phyloP scores from a whole-genome alignment of 768 basidiomycete genomes.

The Leccinum truebloodii region DNA sequence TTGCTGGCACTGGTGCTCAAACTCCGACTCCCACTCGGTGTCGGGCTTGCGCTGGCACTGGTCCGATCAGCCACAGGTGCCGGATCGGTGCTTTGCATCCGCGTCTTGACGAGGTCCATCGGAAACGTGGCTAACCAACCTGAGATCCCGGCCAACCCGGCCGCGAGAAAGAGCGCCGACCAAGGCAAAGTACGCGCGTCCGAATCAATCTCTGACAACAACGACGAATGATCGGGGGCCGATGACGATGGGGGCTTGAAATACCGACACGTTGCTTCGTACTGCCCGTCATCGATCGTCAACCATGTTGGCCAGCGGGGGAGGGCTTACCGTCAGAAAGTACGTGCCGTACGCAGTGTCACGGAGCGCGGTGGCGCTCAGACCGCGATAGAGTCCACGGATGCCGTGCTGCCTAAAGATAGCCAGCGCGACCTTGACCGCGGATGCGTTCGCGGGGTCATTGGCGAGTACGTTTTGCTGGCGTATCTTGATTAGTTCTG shows the following conservation, averaged over 20 bases:
- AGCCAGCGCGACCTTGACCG: constrained; percentile 51
- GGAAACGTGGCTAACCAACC: constrained; percentile 87
- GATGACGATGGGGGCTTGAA: constrained; percentile 34
- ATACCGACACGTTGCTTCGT: constrained; percentile 62
- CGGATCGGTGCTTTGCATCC: constrained; percentile 62
- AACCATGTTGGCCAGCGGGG: neutral
- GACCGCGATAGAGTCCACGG: constrained; percentile 74
- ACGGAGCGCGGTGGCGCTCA: constrained; percentile 69
- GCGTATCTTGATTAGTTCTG: constrained; percentile 86
- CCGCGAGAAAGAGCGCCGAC: constrained; percentile 66
- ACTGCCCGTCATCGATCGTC: constrained; percentile 38
- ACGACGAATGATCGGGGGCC: constrained; percentile 33
- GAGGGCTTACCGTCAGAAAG: constrained; percentile 64
- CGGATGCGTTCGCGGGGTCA: constrained; percentile 41
- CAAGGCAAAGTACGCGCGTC: constrained; percentile 42
- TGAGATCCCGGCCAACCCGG: constrained; percentile 72
- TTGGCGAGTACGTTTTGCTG: constrained; percentile 57
- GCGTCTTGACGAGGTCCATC: constrained; percentile 87
- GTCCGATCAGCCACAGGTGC: neutral
- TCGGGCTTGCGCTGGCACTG: neutral
- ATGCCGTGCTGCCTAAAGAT: constrained; percentile 60
- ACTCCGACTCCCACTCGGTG: neutral
- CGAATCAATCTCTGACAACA: constrained; percentile 44
- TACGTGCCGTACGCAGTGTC: constrained; percentile 87
- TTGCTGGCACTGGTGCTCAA: neutral